A percentile compares a stretch with the other conserved stretches of the same genome.
Conservation (phyloP, 441 rosid genomes). For the Geranium incanum region DNA sequence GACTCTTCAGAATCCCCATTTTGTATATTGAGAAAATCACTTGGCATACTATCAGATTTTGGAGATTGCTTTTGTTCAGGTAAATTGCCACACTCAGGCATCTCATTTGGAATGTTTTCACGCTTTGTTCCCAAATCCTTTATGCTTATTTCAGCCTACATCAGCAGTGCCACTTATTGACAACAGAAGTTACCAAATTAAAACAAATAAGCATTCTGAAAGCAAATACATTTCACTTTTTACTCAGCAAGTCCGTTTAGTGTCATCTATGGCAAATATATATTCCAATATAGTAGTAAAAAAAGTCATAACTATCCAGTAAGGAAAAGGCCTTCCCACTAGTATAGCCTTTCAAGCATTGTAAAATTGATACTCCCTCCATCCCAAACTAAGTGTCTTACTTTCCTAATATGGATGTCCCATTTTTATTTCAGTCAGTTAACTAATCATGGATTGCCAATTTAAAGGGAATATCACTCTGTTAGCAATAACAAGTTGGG, state of each 20-base stretch:
- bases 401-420: not conserved
- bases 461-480: not conserved
- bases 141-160: slow-evolving; percentile 48
- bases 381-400: not conserved
- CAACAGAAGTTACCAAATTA: slow-evolving; percentile 9
- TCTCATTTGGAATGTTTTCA: slow-evolving; percentile 33
- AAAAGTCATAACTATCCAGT: not conserved
- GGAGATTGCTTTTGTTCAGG: slow-evolving; percentile 31
- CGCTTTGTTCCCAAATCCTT: slow-evolving; percentile 36
- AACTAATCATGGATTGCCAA: not conserved
- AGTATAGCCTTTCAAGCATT: not conserved
- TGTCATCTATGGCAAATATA: not conserved
- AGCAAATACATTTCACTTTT: not conserved
- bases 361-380: not conserved
- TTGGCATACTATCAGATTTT: slow-evolving; percentile 22
- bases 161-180: slow-evolving; percentile 12
- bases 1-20: slow-evolving; percentile 37
- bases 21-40: slow-evolving; percentile 27
- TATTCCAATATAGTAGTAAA: not conserved
- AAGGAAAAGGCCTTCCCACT: not conserved
- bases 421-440: not conserved
- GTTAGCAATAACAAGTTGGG: not conserved
- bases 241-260: not conserved
- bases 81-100: slow-evolving; percentile 21
- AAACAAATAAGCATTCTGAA: slow-evolving; percentile 3